Evolutionary conservation across 208 protist genomes (phyloP).

Genomic region (Trypanosoma cruzi): DNA sequence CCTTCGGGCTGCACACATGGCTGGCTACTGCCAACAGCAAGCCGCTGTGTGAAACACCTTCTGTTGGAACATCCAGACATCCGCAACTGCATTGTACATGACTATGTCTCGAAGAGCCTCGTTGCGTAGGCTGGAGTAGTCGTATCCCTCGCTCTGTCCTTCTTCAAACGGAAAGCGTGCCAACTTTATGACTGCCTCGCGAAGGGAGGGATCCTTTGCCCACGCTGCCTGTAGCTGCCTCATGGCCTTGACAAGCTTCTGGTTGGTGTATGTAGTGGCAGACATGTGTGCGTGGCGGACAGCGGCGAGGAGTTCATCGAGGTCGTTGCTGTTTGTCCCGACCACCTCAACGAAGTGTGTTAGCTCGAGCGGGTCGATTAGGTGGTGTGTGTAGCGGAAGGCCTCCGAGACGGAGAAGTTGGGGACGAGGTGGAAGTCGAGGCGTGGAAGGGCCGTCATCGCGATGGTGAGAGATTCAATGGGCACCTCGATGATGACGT

Average conservation of each 20-base stretch:
- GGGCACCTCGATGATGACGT: slow-evolving; percentile 77
- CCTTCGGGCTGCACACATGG: background rate
- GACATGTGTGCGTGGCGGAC: slow-evolving; percentile 60
- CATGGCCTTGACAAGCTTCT: slow-evolving; percentile 85
- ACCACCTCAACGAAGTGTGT: slow-evolving; percentile 73
- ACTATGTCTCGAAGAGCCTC: slow-evolving; percentile 68
- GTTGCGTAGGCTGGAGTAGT: slow-evolving; percentile 60
- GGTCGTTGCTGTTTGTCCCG: slow-evolving; percentile 81
- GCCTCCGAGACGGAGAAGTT: slow-evolving; percentile 73
- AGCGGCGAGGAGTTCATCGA: slow-evolving; percentile 76
- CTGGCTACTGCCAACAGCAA: slow-evolving; percentile 52
- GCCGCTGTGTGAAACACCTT: slow-evolving; percentile 77
- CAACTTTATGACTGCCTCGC: slow-evolving; percentile 58
- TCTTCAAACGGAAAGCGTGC: slow-evolving; percentile 71
- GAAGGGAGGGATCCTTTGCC: slow-evolving; percentile 42
- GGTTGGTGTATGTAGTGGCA: slow-evolving; percentile 66
- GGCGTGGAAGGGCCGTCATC: slow-evolving; percentile 62
- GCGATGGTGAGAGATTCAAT: slow-evolving; percentile 64
- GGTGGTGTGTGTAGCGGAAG: slow-evolving; percentile 77
- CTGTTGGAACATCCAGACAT: slow-evolving; percentile 70
- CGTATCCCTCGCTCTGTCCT: slow-evolving; percentile 65
- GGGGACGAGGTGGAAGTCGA: slow-evolving; percentile 76
- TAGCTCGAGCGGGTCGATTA: slow-evolving; percentile 64
- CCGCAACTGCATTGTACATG: slow-evolving; percentile 76
- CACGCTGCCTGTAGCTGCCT: slow-evolving; percentile 64